Evolutionary conservation across 768 basidiomycete species (phyloP).

Genomic region (Suillus paluster): DNA sequence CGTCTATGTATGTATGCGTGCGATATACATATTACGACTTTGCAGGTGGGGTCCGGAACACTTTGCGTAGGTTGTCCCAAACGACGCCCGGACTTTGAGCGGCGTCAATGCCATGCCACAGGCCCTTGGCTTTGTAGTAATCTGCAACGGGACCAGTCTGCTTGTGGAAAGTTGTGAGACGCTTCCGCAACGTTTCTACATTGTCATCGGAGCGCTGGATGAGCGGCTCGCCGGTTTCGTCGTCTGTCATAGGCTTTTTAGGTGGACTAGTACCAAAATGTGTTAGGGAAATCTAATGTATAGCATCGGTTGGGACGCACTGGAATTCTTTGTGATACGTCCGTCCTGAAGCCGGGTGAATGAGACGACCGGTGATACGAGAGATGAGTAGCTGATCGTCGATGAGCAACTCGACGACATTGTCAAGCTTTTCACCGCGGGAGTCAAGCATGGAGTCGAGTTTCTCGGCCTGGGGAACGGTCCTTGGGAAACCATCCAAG

Average conservation of each 20-base stretch:
- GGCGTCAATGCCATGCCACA: conserved; percentile 92
- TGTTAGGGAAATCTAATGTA: conserved; percentile 16
- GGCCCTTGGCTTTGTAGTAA: conserved; percentile 90
- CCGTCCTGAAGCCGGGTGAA: conserved; percentile 88
- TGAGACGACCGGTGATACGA: conserved; percentile 94
- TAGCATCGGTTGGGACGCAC: conserved; percentile 52
- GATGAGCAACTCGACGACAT: conserved; percentile 90
- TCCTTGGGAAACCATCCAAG: conserved; percentile 98
- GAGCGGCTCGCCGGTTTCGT: conserved; percentile 93
- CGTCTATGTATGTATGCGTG: not conserved
- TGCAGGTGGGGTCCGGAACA: conserved; percentile 50
- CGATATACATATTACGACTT: conserved; percentile 21
- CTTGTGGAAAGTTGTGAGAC: conserved; percentile 84
- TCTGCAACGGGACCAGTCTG: conserved; percentile 96
- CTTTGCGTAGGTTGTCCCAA: conserved; percentile 78
- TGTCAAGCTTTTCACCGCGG: conserved; percentile 88
- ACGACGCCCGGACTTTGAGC: conserved; percentile 92
- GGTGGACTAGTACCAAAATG: conserved; percentile 70
- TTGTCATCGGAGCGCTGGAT: conserved; percentile 99
- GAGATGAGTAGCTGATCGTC: conserved; percentile 96
- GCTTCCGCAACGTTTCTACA: conserved; percentile 90
- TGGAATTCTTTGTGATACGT: conserved; percentile 95
- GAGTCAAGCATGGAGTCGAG: conserved; percentile 86
- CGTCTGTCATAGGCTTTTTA: conserved; percentile 94
- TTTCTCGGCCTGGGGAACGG: conserved; percentile 95